phyloP scores from a whole-genome alignment of 345 rosid species.

The Syzygium aqueum region DNA sequence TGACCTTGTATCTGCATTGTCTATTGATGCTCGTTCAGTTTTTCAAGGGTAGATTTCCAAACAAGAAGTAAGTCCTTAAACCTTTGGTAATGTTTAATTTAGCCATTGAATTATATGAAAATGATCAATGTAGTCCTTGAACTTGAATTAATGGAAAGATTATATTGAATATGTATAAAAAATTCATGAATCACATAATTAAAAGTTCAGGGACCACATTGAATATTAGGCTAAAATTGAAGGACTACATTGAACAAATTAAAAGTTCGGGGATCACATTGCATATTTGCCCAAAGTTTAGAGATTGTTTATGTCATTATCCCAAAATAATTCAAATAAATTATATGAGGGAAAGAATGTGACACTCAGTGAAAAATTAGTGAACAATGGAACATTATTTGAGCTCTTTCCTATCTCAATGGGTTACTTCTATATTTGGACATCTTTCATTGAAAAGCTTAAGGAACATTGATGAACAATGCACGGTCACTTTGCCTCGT shows the following conservation, averaged over 20 bases:
- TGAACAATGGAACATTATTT: background rate
- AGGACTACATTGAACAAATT: no score
- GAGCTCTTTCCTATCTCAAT: background rate
- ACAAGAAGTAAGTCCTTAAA: background rate
- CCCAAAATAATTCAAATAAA: background rate
- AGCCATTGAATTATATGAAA: no score
- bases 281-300: no score
- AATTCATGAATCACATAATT: no score
- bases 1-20: background rate
- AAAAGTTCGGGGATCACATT: no score
- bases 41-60: background rate
- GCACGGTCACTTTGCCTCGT: background rate
- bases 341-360: background rate
- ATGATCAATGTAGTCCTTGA: no score
- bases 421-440: background rate
- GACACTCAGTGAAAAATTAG: background rate
- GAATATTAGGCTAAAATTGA: no score
- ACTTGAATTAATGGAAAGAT: no score
- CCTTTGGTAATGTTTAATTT: no score
- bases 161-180: no score
- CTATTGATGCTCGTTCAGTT: background rate
- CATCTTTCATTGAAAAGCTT: background rate
- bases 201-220: no score
- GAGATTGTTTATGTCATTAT: no score
- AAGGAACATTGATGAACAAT: background rate